A percentile compares a stretch with the other conserved stretches of the same genome.
Conservation (phyloP, 2,329 filamentous ascomycete species). For the Ophiostoma novo-ulmi region DNA sequence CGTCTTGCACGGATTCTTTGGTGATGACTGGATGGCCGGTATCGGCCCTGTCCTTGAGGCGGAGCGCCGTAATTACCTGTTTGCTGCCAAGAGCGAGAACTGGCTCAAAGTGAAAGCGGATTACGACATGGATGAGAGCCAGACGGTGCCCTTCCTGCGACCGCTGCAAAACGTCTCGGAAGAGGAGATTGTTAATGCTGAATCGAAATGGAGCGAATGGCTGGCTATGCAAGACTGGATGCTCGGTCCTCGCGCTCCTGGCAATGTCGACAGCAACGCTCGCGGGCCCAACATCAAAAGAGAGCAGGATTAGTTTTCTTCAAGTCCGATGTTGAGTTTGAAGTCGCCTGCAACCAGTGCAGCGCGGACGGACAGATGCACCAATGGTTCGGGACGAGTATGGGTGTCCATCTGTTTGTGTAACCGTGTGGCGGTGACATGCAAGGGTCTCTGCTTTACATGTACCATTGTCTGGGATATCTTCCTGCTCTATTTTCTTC, state of each 20-base stretch:
- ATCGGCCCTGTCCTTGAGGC: conserved; percentile 79
- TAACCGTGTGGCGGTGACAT: background rate
- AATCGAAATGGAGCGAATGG: conserved; percentile 89
- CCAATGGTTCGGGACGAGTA: too few species aligned
- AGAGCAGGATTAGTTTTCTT: background rate
- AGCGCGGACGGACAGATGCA: background rate
- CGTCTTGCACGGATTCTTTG: conserved; percentile 93
- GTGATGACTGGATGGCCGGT: conserved; percentile 81
- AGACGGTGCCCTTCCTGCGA: conserved; percentile 80
- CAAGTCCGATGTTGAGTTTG: background rate
- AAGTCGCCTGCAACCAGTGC: too few species aligned
- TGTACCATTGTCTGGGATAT: too few species aligned
- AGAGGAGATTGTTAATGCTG: conserved; percentile 75
- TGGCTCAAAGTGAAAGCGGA: conserved; percentile 86
- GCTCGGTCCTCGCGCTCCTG: conserved; percentile 53
- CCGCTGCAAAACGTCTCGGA: conserved; percentile 73
- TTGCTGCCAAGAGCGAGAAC: conserved; percentile 85
- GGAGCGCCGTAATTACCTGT: conserved; percentile 89
- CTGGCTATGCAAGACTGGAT: conserved; percentile 98
- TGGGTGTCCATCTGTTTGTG: background rate
- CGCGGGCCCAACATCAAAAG: conserved; percentile 5
- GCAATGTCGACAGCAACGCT: background rate
- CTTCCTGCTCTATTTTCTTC: too few species aligned
- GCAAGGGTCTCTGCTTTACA: background rate
- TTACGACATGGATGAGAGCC: conserved; percentile 80